These are phyloP conservation scores for Grigorovia jiainica DNA, from an alignment of 805 yeast genomes.

Conservation along the genomic window DNA sequence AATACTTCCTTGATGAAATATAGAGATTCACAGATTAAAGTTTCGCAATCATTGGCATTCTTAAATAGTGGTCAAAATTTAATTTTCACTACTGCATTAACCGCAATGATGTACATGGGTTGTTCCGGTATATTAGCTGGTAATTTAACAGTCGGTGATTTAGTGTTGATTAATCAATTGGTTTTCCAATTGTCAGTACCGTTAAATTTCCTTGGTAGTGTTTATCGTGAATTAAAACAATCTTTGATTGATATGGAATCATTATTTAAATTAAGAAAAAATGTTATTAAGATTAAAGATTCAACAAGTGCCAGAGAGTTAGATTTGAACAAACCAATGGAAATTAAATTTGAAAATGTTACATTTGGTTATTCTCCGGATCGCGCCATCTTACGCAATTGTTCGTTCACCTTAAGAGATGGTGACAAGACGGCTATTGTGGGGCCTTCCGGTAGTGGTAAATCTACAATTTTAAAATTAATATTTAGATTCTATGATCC, in stretches of 20 bases:
- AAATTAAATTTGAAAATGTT: slow-evolving; percentile 81
- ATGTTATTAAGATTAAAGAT: slow-evolving; percentile 58
- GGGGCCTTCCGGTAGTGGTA: slow-evolving; percentile 95
- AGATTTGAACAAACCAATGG: slow-evolving; percentile 43
- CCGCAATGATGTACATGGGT: slow-evolving; percentile 98
- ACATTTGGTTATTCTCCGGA: slow-evolving; percentile 87
- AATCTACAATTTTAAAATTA: slow-evolving; percentile 76
- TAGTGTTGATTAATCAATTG: slow-evolving; percentile 87
- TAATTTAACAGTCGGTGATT: slow-evolving; percentile 80
- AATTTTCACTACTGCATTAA: slow-evolving; percentile 79
- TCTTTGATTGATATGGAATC: slow-evolving; percentile 94
- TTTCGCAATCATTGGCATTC: slow-evolving; percentile 76
- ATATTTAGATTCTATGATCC: slow-evolving; percentile 89
- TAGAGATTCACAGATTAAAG: slow-evolving; percentile 59
- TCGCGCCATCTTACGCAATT: slow-evolving; percentile 73
- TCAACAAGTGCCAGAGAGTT: slow-evolving; percentile 32
- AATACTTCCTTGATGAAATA: slow-evolving; percentile 64
- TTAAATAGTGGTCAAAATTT: slow-evolving; percentile 72
- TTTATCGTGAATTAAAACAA: slow-evolving; percentile 89
- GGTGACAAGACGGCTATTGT: slow-evolving; percentile 90
- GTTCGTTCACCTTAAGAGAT: slow-evolving; percentile 77
- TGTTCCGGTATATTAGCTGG: slow-evolving; percentile 87
- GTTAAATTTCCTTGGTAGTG: slow-evolving; percentile 87
- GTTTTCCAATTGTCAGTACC: slow-evolving; percentile 96
- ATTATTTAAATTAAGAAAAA: slow-evolving; percentile 72